A percentile compares a stretch with the other conserved stretches of the same genome.
Evolutionary conservation across 2,329 filamentous ascomycete species (phyloP).

Genomic region (Coniochaeta sp.): DNA sequence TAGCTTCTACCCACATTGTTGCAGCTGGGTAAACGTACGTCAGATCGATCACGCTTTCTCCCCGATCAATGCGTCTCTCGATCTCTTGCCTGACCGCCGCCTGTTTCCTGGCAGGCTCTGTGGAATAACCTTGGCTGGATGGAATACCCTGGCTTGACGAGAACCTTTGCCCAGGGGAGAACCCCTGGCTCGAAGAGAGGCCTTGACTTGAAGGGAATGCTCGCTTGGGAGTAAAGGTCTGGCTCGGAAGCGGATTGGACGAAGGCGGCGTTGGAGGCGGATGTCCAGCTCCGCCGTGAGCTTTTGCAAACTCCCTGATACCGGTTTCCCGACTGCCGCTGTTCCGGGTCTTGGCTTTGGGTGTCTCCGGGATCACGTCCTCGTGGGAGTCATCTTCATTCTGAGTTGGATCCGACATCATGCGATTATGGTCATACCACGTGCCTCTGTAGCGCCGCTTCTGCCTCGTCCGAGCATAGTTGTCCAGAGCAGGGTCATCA

Average conservation of each 20-base stretch:
- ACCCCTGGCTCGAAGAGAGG: not conserved
- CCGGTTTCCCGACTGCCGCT: not conserved
- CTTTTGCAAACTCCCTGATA: not conserved
- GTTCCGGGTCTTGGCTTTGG: not conserved
- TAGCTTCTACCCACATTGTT: not conserved
- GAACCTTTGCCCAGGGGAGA: not conserved
- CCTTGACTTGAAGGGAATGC: not conserved
- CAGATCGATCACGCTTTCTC: not conserved
- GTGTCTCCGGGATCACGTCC: not conserved
- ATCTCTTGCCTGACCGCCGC: not conserved
- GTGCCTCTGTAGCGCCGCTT: constrained; percentile 59
- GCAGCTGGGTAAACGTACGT: not conserved
- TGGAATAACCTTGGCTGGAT: not conserved
- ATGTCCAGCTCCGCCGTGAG: not conserved
- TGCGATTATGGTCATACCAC: constrained; percentile 54
- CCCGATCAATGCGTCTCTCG: not conserved
- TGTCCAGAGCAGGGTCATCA: constrained; percentile 60
- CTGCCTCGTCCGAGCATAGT: constrained; percentile 46
- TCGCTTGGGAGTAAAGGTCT: not conserved
- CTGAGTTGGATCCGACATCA: not conserved
- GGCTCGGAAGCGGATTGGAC: not conserved
- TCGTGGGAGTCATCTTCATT: not conserved
- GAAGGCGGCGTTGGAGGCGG: not conserved
- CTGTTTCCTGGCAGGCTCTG: not conserved
- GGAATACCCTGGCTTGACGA: not conserved